phyloP scores from a whole-genome alignment of 2,329 filamentous ascomycete genomes.

The Magnaporthiopsis rhizophila region DNA sequence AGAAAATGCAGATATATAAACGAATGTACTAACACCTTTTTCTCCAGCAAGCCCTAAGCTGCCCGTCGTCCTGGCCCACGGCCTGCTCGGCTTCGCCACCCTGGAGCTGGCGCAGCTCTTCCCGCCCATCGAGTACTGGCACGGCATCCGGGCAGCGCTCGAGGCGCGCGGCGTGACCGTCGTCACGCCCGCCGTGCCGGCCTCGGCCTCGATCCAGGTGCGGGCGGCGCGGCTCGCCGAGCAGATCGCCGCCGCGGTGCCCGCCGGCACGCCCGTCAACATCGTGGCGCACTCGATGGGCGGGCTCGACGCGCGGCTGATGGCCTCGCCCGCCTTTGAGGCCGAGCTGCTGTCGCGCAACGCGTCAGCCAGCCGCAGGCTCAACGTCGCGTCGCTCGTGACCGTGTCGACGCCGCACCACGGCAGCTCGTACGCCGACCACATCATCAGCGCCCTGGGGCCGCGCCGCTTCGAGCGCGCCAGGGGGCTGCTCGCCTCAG shows the following conservation, averaged over 20 bases:
- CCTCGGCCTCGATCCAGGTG: constrained; percentile 52
- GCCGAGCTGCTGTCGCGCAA: not conserved
- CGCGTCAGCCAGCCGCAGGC: constrained; percentile 31
- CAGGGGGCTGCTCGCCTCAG: constrained; percentile 40
- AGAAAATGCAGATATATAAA: not conserved
- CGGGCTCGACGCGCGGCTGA: constrained; percentile 56
- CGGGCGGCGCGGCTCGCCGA: constrained; percentile 49
- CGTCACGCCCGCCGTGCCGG: constrained; percentile 53
- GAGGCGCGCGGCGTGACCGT: constrained; percentile 44
- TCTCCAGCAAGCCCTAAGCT: constrained; percentile 27
- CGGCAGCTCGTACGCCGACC: constrained; percentile 48
- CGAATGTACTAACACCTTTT: not conserved
- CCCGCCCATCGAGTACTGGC: constrained; percentile 55
- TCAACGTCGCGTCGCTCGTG: constrained; percentile 38
- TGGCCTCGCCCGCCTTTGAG: constrained; percentile 40
- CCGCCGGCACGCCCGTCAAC: constrained; percentile 53
- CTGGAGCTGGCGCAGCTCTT: constrained; percentile 40
- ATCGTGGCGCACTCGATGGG: constrained; percentile 68
- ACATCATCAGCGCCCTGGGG: constrained; percentile 39
- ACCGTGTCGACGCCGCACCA: constrained; percentile 49
- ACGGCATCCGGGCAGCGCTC: constrained; percentile 53
- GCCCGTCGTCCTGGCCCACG: constrained; percentile 58
- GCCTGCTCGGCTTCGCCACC: constrained; percentile 55
- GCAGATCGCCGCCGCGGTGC: constrained; percentile 40
- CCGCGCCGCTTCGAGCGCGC: constrained; percentile 42